Percentiles rank a stretch among this genome's conserved stretches.
Evolutionary conservation across 495 filamentous ascomycete species (phyloP).

Genomic region (Margaritispora aquatica): DNA sequence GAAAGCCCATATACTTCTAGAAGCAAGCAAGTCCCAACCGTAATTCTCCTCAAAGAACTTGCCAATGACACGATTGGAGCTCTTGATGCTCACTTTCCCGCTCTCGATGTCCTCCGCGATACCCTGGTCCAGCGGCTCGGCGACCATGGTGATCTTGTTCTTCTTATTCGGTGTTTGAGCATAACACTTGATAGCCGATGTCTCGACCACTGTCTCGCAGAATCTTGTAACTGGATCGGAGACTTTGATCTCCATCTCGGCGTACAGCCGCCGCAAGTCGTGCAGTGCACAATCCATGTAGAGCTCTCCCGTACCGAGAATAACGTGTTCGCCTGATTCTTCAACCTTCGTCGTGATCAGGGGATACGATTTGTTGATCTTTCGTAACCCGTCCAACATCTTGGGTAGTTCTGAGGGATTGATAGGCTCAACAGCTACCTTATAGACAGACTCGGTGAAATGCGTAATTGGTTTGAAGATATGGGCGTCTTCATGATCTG

Average conservation of each 20-base stretch:
- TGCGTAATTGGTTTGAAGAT: constrained; percentile 91
- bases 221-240: constrained; percentile 97
- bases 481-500: constrained; percentile 84
- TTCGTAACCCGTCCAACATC: constrained; percentile 94
- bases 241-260: constrained; percentile 99
- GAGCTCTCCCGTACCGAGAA: constrained; percentile 90
- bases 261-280: constrained; percentile 85
- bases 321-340: constrained; percentile 95
- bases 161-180: constrained; percentile 97
- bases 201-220: constrained; percentile 97
- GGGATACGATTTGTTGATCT: constrained; percentile 96
- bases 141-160: constrained; percentile 98
- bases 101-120: constrained; percentile 95
- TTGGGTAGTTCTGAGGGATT: constrained; percentile 98
- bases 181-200: constrained; percentile 95
- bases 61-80: constrained; percentile 86
- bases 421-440: constrained; percentile 96
- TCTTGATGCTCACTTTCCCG: constrained; percentile 83
- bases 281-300: constrained; percentile 99
- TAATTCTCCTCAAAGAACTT: constrained; percentile 98
- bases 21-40: constrained; percentile 92
- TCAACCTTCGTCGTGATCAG: constrained; percentile 95
- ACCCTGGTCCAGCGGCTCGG: constrained; percentile 88
- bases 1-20: constrained; percentile 97
- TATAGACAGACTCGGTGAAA: constrained; percentile 96